Percentiles rank a stretch among this genome's conserved stretches.
phyloP scores from a whole-genome alignment of 2,329 filamentous ascomycete species.

The Hypomyces rosellus region DNA sequence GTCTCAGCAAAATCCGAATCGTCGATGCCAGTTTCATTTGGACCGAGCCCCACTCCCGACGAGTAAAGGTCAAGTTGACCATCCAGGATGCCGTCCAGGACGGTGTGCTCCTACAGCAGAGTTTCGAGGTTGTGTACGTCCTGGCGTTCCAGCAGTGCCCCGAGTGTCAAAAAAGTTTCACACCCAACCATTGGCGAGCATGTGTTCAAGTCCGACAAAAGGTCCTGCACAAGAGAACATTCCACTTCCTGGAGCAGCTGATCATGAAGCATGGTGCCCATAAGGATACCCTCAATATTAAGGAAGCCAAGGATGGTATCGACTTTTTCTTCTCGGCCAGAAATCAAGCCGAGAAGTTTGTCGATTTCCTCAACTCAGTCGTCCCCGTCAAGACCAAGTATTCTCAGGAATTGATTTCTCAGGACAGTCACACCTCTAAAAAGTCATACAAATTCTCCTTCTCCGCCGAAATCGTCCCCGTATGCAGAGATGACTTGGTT shows the following conservation, averaged over 20 bases:
- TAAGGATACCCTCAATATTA: constrained; percentile 94
- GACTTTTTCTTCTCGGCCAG: constrained; percentile 90
- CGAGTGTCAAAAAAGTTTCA: constrained; percentile 93
- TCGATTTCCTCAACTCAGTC: constrained; percentile 82
- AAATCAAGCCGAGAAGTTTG: constrained; percentile 87
- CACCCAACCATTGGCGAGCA: constrained; percentile 91
- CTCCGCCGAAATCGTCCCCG: constrained; percentile 82
- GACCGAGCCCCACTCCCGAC: constrained; percentile 93
- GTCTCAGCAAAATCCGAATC: constrained; percentile 83
- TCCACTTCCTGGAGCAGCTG: constrained; percentile 74
- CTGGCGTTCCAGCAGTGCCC: constrained; percentile 90
- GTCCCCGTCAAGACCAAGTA: constrained; percentile 74
- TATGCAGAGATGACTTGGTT: constrained; percentile 97
- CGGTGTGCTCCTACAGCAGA: constrained; percentile 73
- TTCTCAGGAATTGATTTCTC: constrained; percentile 77
- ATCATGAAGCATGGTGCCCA: constrained; percentile 93
- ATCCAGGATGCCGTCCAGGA: constrained; percentile 66
- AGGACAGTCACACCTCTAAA: constrained; percentile 83
- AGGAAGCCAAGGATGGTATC: constrained; percentile 89
- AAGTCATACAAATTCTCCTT: constrained; percentile 95
- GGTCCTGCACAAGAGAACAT: constrained; percentile 84
- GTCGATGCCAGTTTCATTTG: constrained; percentile 96
- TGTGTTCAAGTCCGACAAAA: constrained; percentile 94
- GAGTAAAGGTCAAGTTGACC: constrained; percentile 92
- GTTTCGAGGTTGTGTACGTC: constrained; percentile 89